These are phyloP conservation scores for Beta corolliflora DNA, from an alignment of 179 eudicot species.

Conservation along the genomic window DNA sequence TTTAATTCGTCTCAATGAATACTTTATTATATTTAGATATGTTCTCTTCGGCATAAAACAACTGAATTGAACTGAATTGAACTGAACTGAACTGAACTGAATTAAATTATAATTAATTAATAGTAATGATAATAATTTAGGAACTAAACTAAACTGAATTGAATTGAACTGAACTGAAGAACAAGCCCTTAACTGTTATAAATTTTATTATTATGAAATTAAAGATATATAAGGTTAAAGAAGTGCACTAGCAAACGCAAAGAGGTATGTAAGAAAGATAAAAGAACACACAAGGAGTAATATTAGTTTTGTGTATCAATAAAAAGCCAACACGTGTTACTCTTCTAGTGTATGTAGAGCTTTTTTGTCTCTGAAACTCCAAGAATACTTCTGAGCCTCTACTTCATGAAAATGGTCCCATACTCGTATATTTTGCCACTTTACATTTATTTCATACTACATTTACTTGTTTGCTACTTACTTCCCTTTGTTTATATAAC, in stretches of 20 bases:
- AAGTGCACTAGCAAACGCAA: neutral
- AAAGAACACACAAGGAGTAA: neutral
- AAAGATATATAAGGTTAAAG: too few relatives aligned
- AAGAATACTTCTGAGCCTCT: constrained; percentile 32
- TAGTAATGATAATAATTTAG: too few relatives aligned
- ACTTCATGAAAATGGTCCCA: constrained; percentile 27
- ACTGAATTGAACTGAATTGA: too few relatives aligned
- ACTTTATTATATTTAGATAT: too few relatives aligned
- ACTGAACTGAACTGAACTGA: too few relatives aligned
- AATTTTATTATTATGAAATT: too few relatives aligned
- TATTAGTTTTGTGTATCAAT: constrained; percentile 34
- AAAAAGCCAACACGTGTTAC: constrained; percentile 40
- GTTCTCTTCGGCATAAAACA: too few relatives aligned
- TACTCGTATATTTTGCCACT: constrained; percentile 2
- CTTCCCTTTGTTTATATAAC: neutral
- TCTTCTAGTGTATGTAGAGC: constrained; percentile 10
- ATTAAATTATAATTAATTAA: too few relatives aligned
- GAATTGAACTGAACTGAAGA: too few relatives aligned
- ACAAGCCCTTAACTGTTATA: too few relatives aligned
- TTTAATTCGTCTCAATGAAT: too few relatives aligned
- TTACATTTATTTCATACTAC: neutral
- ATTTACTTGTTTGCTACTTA: neutral
- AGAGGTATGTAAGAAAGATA: neutral
- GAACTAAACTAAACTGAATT: too few relatives aligned
- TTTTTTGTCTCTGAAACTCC: constrained; percentile 15